Evolutionary conservation across 306 rosid species (phyloP).

Genomic region (Ceratonia siliqua): DNA sequence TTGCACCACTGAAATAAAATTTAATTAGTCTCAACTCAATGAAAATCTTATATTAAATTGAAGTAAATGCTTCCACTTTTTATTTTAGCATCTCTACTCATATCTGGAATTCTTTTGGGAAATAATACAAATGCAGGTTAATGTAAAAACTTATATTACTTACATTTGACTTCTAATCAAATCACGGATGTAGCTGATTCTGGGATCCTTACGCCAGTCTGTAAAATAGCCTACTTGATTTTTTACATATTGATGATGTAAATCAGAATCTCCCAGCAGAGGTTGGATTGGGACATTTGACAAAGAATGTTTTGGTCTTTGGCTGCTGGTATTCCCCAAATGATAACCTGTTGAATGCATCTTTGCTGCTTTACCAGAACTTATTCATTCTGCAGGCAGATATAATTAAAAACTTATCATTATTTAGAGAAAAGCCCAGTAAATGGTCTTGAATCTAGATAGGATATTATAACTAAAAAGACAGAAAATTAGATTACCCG

Average conservation of each 20-base stretch:
- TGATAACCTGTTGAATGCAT: constrained; percentile 14
- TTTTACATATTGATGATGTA: background rate
- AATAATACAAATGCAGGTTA: background rate
- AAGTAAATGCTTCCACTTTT: background rate
- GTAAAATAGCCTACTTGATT: constrained; percentile 7
- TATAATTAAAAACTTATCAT: background rate
- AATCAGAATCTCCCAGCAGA: constrained; percentile 12
- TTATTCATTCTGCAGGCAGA: constrained; percentile 30
- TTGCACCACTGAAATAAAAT: constrained; percentile 16
- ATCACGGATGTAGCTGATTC: background rate
- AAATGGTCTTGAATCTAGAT: background rate
- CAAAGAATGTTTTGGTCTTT: background rate
- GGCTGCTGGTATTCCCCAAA: background rate
- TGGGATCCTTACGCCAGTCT: constrained; percentile 36
- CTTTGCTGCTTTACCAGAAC: background rate
- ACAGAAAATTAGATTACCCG: background rate
- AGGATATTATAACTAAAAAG: background rate
- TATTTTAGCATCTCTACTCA: background rate
- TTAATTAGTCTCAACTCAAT: constrained; percentile 24
- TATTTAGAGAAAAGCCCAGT: background rate
- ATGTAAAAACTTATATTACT: constrained; percentile 15
- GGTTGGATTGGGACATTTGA: background rate
- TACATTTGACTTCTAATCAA: constrained; percentile 33
- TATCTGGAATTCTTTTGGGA: background rate
- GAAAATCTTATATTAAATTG: background rate